Evolutionary conservation across 306 rosid species (phyloP), one percentile per base, ranked within the genome.

Genomic region (Alnus glutinosa): DNA sequence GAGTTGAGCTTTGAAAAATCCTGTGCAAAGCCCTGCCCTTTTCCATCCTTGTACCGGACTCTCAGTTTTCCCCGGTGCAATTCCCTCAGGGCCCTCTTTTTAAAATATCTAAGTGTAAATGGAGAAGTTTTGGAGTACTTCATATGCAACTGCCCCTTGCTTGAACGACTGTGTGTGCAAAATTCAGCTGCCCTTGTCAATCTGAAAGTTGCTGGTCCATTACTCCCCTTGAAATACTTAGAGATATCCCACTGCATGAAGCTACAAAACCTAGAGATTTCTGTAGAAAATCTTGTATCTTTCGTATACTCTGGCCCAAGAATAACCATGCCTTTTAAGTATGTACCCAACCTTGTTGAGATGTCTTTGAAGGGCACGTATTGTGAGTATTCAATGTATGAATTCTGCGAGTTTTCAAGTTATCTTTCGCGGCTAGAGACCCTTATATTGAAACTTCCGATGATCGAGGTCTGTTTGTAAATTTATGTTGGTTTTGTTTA

Each of bases 111-210:
- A 13, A 54, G 34, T 73, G 66, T 73, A 46, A 37, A 9, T 52
- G 77, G 77, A 34, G 77, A 73, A 54, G 48, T 37, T 73, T 28
- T 73, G 48, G 77, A 73, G 34, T 36, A 58, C 77, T 73, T 51
- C 9, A 8, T 73, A 19, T 11, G 32, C 32, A 54, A 73, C 49
- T 73, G 66, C 77, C 63, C 49, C 30, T 58, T 52, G 36, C 77
- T 73, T 37, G 63, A 54, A 36, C 32, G 39, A 14, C 44, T 73
- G 30, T 54, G 66, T 23, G 66, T 52, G 8, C 44, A 23, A 23
- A 23, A 23, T 23, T 23, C 28, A 23, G 36, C 37, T 34, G 2
- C 37, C 37, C 77, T 73, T 16, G 36, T 36, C 37, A 73, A 37
- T 73, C 63, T 73, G 4, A 73, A 42, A 52, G 76, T 73, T 73